phyloP scores from a whole-genome alignment of 1,284 basidiomycete genomes.

The Pulveroboletus sp. region DNA sequence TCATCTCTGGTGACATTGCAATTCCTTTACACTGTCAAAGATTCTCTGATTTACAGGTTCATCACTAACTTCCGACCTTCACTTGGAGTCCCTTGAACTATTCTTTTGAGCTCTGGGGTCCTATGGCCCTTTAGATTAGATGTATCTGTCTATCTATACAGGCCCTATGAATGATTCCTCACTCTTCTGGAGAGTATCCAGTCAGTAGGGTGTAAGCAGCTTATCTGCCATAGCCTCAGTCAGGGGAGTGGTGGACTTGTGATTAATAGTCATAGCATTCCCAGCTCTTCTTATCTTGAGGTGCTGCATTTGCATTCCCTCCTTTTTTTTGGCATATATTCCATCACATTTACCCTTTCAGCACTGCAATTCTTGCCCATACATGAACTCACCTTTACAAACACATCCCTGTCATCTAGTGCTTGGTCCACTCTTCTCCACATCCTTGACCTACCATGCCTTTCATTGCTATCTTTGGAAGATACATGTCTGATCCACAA shows the following conservation, averaged over 20 bases:
- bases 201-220: neutral
- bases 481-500: neutral
- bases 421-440: neutral
- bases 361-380: neutral
- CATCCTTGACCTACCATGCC: neutral
- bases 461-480: neutral
- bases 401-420: neutral
- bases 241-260: neutral
- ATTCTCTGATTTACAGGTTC: no score
- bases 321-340: neutral
- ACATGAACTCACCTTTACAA: neutral
- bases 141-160: no score
- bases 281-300: neutral
- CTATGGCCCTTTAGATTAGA: no score
- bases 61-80: no score
- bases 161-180: no score
- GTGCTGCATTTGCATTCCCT: neutral
- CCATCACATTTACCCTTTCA: no score
- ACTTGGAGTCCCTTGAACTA: no score
- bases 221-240: neutral
- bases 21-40: no score
- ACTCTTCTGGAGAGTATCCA: no score
- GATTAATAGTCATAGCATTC: neutral
- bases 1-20: no score
- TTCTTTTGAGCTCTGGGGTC: no score